phyloP scores from a whole-genome alignment of 805 yeast genomes.

The Yamadazyma tumulicola region DNA sequence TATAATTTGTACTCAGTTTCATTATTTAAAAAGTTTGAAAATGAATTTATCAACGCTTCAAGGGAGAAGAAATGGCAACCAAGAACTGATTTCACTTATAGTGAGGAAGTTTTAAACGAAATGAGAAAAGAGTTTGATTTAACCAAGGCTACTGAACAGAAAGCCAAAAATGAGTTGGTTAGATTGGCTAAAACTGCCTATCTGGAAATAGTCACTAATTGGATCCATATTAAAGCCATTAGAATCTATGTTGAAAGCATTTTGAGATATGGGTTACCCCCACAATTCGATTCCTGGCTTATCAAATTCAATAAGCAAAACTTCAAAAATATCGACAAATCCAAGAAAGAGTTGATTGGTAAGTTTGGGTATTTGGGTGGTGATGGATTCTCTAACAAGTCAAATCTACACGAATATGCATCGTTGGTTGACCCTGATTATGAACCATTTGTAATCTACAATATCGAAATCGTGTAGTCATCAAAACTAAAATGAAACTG shows the following conservation, averaged over 20 bases:
- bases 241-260: conserved; percentile 91
- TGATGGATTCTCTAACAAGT: conserved; percentile 71
- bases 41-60: conserved; percentile 63
- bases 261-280: conserved; percentile 94
- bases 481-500: neutral
- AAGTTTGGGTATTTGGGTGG: conserved; percentile 92
- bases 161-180: conserved; percentile 69
- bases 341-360: conserved; percentile 65
- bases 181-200: conserved; percentile 89
- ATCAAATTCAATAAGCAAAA: conserved; percentile 40
- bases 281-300: conserved; percentile 64
- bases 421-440: conserved; percentile 91
- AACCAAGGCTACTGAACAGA: conserved; percentile 71
- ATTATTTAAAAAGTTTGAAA: conserved; percentile 74
- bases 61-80: conserved; percentile 90
- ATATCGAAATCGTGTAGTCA: conserved; percentile 31
- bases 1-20: conserved; percentile 73
- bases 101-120: conserved; percentile 69
- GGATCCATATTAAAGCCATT: conserved; percentile 87
- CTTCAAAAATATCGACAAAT: conserved; percentile 43
- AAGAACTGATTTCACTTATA: conserved; percentile 78
- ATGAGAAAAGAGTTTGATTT: conserved; percentile 75
- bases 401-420: conserved; percentile 81
- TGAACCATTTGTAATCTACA: conserved; percentile 91
- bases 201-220: conserved; percentile 75